Conservation (phyloP, 1,284 basidiomycete genomes). For the Sporisorium graminicola region DNA sequence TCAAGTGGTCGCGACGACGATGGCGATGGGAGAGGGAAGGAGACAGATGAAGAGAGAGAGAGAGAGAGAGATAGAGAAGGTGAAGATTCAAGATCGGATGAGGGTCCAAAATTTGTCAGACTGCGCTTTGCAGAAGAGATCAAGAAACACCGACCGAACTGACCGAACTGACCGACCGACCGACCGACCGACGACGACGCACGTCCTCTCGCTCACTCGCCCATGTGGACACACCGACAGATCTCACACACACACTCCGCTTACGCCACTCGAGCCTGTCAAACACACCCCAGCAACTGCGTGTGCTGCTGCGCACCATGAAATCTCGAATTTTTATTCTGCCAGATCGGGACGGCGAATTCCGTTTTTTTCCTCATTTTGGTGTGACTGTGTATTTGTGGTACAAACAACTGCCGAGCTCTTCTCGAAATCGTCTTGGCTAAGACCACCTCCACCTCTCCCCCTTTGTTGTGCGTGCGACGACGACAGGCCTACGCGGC, state of each 20-base stretch:
- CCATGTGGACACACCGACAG: neutral
- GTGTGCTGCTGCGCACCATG: neutral
- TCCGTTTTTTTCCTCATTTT: neutral
- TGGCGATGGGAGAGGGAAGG: neutral
- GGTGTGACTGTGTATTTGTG: neutral
- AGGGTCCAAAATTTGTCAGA: slow-evolving; percentile 1
- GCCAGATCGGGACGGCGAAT: slow-evolving; percentile 5
- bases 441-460: slow-evolving; percentile 5
- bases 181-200: neutral
- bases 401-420: too few species aligned
- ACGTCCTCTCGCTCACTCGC: too few species aligned
- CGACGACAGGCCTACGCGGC: too few species aligned
- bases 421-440: neutral
- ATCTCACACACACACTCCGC: neutral
- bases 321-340: neutral
- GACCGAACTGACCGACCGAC: neutral
- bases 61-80: too few species aligned
- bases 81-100: neutral
- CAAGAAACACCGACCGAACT: neutral
- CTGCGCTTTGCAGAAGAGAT: neutral
- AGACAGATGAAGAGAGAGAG: neutral
- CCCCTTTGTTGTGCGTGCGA: too few species aligned
- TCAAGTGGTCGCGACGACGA: neutral
- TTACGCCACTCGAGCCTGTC: neutral
- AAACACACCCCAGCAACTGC: neutral